These are phyloP conservation scores for Takashimella koratensis DNA, from an alignment of 1,284 basidiomycete genomes.

Conservation along the genomic window DNA sequence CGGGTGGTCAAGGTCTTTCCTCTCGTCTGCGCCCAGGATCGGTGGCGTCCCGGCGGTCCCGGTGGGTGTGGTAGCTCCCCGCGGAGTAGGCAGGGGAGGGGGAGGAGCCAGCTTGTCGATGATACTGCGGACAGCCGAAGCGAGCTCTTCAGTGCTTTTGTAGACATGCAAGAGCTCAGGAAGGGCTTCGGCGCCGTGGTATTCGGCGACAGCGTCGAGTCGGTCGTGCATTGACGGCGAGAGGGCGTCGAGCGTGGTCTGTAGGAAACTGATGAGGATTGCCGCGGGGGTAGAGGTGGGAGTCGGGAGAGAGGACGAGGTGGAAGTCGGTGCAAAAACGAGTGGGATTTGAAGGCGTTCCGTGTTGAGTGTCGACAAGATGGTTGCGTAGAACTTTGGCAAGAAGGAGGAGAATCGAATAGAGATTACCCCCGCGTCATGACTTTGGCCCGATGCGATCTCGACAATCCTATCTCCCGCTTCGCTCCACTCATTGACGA, in stretches of 20 bases:
- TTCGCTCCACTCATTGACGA: constrained; percentile 67
- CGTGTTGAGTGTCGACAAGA: constrained; percentile 61
- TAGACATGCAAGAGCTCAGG: constrained; percentile 66
- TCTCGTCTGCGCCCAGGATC: neutral
- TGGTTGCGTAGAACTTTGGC: constrained; percentile 57
- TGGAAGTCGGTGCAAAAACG: constrained; percentile 66
- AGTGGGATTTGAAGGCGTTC: constrained; percentile 71
- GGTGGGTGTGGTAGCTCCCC: neutral
- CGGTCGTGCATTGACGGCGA: constrained; percentile 75
- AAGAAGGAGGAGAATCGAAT: constrained; percentile 63
- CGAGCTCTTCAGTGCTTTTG: constrained; percentile 75
- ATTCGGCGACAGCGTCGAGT: constrained; percentile 62
- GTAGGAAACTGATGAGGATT: constrained; percentile 74
- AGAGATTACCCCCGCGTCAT: constrained; percentile 18
- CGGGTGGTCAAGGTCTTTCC: neutral
- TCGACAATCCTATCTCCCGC: constrained; percentile 23
- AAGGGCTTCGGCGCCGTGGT: constrained; percentile 62
- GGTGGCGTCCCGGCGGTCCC: neutral
- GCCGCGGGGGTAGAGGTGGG: constrained; percentile 60
- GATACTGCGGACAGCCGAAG: constrained; percentile 63
- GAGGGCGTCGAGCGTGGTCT: constrained; percentile 68
- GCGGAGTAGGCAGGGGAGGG: constrained; percentile 6
- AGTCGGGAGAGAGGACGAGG: constrained; percentile 54
- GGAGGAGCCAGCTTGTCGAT: constrained; percentile 59
- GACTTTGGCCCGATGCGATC: neutral